A percentile compares a stretch with the other conserved stretches of the same genome.
Evolutionary conservation across 208 protist genomes (phyloP).

Genomic region (Trichomonas vaginalis): DNA sequence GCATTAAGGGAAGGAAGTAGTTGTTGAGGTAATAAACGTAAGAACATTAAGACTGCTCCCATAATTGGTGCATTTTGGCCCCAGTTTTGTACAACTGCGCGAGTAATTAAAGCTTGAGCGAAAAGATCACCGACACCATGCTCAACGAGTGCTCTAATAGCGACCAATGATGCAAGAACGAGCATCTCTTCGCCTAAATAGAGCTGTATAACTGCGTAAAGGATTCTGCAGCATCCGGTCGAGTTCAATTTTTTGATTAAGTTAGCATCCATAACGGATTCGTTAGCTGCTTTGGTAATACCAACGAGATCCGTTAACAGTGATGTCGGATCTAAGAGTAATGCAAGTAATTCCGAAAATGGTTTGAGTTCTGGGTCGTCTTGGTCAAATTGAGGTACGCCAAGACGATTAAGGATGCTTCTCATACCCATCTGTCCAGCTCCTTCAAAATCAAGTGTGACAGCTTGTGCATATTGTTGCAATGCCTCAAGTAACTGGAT

Average conservation of each 20-base stretch:
- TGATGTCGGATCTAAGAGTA: neutral
- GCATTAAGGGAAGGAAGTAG: neutral
- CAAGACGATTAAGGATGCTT: neutral
- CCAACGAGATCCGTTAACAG: neutral
- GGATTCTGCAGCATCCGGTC: neutral
- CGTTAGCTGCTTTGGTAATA: neutral
- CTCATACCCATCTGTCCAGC: neutral
- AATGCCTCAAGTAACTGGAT: neutral
- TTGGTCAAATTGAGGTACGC: neutral
- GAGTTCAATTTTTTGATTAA: neutral
- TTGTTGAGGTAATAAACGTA: neutral
- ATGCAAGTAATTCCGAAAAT: neutral
- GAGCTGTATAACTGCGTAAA: neutral
- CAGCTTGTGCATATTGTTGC: neutral
- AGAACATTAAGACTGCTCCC: neutral
- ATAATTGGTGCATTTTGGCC: neutral
- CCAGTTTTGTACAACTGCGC: neutral
- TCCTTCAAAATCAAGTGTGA: neutral
- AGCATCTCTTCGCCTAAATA: neutral
- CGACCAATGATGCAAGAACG: neutral
- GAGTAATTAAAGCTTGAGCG: neutral
- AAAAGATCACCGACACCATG: neutral
- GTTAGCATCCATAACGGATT: neutral
- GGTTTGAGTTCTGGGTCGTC: neutral
- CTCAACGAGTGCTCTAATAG: neutral